Percentiles rank a stretch among this genome's conserved stretches.
phyloP scores from a whole-genome alignment of 2,329 filamentous ascomycete species.

The Amphichorda felina region DNA sequence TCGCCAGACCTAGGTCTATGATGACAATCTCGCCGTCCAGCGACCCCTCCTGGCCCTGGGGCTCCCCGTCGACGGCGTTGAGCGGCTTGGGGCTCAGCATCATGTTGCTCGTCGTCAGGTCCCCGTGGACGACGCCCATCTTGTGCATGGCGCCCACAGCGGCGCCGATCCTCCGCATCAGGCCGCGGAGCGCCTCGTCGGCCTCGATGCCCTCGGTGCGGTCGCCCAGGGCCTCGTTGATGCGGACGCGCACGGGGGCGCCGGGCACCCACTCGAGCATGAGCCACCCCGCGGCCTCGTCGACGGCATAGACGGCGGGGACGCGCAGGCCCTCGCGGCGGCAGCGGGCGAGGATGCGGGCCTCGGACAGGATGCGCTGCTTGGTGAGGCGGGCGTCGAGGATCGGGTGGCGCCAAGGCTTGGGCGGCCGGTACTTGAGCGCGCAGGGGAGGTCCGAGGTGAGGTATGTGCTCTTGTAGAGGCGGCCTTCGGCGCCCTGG shows the following conservation, averaged over 20 bases:
- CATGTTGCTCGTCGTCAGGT: constrained; percentile 94
- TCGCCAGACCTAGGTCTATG: constrained; percentile 90
- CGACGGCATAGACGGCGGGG: constrained; percentile 64
- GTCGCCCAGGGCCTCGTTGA: constrained; percentile 56
- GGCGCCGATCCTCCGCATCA: constrained; percentile 60
- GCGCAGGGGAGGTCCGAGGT: constrained; percentile 55
- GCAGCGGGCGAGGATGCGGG: constrained; percentile 71
- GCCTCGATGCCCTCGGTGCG: constrained; percentile 23
- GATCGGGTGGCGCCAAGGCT: constrained; percentile 81
- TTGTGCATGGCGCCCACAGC: constrained; percentile 69
- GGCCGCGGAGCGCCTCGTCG: constrained; percentile 38
- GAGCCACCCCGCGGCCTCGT: constrained; percentile 57
- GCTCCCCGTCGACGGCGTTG: constrained; percentile 6
- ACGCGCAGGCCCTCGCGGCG: constrained; percentile 69
- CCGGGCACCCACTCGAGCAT: constrained; percentile 80
- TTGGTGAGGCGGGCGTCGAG: constrained; percentile 82
- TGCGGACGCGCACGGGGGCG: constrained; percentile 51
- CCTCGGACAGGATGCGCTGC: constrained; percentile 79
- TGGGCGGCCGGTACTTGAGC: constrained; percentile 83
- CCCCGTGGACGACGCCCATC: constrained; percentile 83
- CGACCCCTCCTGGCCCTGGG: constrained; percentile 9
- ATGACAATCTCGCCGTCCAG: constrained; percentile 69
- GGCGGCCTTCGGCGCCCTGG: constrained; percentile 90
- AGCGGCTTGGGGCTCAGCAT: constrained; percentile 48
- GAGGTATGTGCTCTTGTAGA: constrained; percentile 81